These are phyloP conservation scores for Xylariales sp. DNA, from an alignment of 2,329 filamentous ascomycete species.

Conservation along the genomic window DNA sequence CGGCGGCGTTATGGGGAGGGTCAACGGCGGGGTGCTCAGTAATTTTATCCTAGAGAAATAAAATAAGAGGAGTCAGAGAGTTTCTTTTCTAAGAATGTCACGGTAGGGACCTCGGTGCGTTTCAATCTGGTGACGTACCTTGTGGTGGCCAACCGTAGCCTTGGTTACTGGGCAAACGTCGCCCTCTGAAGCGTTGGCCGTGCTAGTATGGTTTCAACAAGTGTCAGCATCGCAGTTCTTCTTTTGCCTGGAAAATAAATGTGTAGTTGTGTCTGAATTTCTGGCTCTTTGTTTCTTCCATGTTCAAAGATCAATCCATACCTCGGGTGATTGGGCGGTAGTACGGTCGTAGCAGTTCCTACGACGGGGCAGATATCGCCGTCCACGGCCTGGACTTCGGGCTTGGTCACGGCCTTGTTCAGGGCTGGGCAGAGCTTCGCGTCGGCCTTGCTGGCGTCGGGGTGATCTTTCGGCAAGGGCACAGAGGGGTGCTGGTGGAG, in stretches of 20 bases:
- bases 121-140: conserved; percentile 11
- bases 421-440: conserved; percentile 34
- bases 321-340: conserved; percentile 34
- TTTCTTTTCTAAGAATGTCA: too few relatives aligned
- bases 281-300: too few relatives aligned
- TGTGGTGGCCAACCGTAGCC: conserved; percentile 36
- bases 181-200: conserved; percentile 17
- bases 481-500: conserved; percentile 35
- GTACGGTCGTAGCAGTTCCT: conserved; percentile 35
- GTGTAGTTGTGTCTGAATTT: too few relatives aligned
- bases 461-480: conserved; percentile 19
- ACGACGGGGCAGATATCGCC: conserved; percentile 37
- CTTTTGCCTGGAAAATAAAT: conserved; percentile 18
- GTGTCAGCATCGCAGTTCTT: background rate
- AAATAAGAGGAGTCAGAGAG: too few relatives aligned
- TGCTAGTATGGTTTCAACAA: conserved; percentile 17
- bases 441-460: conserved; percentile 22
- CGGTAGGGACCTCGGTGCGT: too few relatives aligned
- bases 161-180: conserved; percentile 37
- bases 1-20: conserved; percentile 13
- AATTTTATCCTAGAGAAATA: conserved; percentile 30
- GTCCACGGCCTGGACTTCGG: conserved; percentile 34
- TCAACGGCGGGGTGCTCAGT: conserved; percentile 28
- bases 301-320: too few relatives aligned
- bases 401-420: conserved; percentile 26